Evolutionary conservation across 768 basidiomycete species (phyloP).

Genomic region (Psilocybe sp.): DNA sequence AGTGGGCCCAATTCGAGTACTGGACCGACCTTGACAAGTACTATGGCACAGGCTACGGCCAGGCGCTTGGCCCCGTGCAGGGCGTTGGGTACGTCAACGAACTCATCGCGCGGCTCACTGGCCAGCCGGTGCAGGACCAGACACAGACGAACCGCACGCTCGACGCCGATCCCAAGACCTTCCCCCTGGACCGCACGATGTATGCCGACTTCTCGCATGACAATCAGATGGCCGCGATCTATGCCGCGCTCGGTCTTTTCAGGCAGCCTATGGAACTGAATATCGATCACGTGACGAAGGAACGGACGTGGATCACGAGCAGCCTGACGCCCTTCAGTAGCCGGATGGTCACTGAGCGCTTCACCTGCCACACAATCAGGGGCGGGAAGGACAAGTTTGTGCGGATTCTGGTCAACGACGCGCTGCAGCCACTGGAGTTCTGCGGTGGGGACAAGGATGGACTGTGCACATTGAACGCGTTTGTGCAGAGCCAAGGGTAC

Average conservation of each 20-base stretch:
- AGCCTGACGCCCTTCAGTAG: constrained; percentile 73
- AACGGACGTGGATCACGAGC: constrained; percentile 51
- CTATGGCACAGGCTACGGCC: constrained; percentile 73
- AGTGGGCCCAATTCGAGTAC: constrained; percentile 70
- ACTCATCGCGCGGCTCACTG: constrained; percentile 77
- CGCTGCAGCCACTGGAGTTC: constrained; percentile 58
- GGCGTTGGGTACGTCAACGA: constrained; percentile 90
- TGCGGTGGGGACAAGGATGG: constrained; percentile 52
- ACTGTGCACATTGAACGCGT: constrained; percentile 61
- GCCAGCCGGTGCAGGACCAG: constrained; percentile 55
- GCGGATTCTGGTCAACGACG: constrained; percentile 79
- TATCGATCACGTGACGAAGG: constrained; percentile 27
- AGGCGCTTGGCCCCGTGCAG: constrained; percentile 72
- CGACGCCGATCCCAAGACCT: constrained; percentile 57
- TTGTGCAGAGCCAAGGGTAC: constrained; percentile 71
- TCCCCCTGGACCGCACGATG: constrained; percentile 63
- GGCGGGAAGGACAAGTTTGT: constrained; percentile 42
- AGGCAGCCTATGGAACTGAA: constrained; percentile 31
- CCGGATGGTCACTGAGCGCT: constrained; percentile 70
- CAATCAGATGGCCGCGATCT: constrained; percentile 81
- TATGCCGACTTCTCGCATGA: constrained; percentile 88
- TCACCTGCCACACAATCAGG: constrained; percentile 42
- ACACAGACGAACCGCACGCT: constrained; percentile 80
- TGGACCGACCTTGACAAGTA: constrained; percentile 73
- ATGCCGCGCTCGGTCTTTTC: constrained; percentile 58